phyloP scores from a whole-genome alignment of 75 land plant genomes.

The Selaginella tamariscina region DNA sequence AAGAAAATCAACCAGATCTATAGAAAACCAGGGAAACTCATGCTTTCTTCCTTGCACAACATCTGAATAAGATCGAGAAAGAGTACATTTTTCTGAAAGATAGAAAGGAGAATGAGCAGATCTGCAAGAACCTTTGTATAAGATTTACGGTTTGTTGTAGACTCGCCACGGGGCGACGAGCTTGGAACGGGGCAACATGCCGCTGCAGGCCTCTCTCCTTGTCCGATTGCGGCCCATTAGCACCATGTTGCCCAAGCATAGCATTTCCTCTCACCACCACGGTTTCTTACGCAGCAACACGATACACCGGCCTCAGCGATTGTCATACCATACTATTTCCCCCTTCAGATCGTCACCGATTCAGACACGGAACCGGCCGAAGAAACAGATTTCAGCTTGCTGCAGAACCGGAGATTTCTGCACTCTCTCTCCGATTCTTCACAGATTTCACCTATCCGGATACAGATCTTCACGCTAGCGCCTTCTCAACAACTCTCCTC shows the following conservation, averaged over 20 bases:
- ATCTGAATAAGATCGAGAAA: no score
- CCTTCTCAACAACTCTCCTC: neutral
- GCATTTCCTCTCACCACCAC: constrained; percentile 20
- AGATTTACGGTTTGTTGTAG: constrained; percentile 13
- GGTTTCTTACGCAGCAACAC: no score
- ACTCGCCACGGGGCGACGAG: constrained; percentile 17
- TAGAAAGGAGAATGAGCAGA: neutral
- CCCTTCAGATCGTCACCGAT: no score
- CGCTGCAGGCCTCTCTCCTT: constrained; percentile 37
- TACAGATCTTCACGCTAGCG: neutral
- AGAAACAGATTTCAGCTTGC: no score
- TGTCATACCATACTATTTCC: no score
- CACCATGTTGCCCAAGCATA: constrained; percentile 70
- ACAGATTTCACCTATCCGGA: neutral
- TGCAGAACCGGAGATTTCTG: neutral
- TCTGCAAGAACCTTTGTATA: constrained; percentile 17
- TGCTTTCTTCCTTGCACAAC: neutral
- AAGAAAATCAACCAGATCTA: no score
- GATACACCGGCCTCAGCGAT: no score
- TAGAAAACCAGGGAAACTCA: no score
- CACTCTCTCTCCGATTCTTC: neutral
- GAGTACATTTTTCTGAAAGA: neutral
- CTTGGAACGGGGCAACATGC: constrained; percentile 68
- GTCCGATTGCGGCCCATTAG: neutral
- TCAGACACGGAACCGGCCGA: no score